Conservation (phyloP, 2,329 filamentous ascomycete genomes). For the Fusarium agapanthi region DNA sequence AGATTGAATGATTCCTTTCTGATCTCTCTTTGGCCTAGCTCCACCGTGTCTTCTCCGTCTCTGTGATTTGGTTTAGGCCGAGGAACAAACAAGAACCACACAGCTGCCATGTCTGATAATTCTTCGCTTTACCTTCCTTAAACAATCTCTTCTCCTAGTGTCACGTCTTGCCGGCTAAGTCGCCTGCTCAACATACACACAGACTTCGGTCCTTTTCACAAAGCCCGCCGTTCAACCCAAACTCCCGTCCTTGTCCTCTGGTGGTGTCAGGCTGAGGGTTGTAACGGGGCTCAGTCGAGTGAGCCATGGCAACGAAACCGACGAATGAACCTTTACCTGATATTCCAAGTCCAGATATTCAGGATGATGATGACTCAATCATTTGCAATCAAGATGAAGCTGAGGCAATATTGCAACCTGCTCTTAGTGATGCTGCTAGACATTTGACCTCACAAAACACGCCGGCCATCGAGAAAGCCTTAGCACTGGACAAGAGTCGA, state of each 20-base stretch:
- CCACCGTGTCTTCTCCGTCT: slow-evolving; percentile 17
- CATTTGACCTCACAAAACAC: slow-evolving; percentile 64
- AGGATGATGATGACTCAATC: slow-evolving; percentile 37
- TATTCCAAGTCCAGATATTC: slow-evolving; percentile 4
- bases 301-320: slow-evolving; percentile 20
- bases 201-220: slow-evolving; percentile 4
- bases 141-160: slow-evolving; percentile 11
- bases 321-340: slow-evolving; percentile 2
- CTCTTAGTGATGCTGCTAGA: slow-evolving; percentile 65
- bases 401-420: slow-evolving; percentile 67
- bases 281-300: neutral
- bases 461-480: slow-evolving; percentile 65
- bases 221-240: neutral
- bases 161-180: neutral
- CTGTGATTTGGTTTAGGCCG: slow-evolving; percentile 13
- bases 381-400: slow-evolving; percentile 62
- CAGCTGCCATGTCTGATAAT: slow-evolving; percentile 18
- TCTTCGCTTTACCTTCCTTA: slow-evolving; percentile 14
- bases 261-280: neutral
- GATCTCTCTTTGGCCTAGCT: slow-evolving; percentile 24
- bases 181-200: slow-evolving; percentile 10
- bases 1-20: slow-evolving; percentile 9
- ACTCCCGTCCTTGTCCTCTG: neutral
- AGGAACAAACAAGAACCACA: slow-evolving; percentile 11
- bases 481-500: slow-evolving; percentile 58